Evolutionary conservation across 805 yeast genomes (phyloP), one percentile per base, ranked within the genome.

Genomic region (Ogataea trehalophila): DNA sequence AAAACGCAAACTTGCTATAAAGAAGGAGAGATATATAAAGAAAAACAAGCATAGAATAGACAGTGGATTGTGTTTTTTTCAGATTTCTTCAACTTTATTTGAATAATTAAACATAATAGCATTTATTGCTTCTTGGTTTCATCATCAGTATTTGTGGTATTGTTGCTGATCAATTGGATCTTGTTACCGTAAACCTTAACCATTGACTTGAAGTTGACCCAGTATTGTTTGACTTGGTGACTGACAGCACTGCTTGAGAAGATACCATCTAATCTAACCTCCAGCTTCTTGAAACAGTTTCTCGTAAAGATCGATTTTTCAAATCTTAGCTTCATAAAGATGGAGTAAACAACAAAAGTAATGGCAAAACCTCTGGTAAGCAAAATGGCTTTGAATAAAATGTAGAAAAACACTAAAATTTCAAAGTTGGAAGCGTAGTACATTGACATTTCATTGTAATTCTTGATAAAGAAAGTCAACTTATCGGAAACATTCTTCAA

Each of bases 221-320:
- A 82, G 45, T 52, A 61, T 44, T 69, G 65, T 63, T 76, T 80
- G 44, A 72, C 67, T 5, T 57, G 55, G 13, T 77, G 75, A 16
- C 85, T 83, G 17, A 80, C 69, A n/a, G 70, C 57, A 39, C 83
- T 77, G 58, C 71, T 71, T 46, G 79, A 76, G 37, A 81, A 68
- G 16, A 81, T 48, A 17, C 83, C 80, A 62, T 84, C 68, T 16
- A 78, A 55, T 55, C 83, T 73, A 42, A 85, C 82, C 66, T 87
- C 95, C 71, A 84, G 71, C 44, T 75, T 71, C 69, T 85, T 81
- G 62, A 88, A 72, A 33, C 80, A 45, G 18, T 55, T 57, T 67
- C 87, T 83, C 47, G 89, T 84, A 70, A 81, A 82, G 31, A 79
- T 71, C 3, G 94, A 85, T 55, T 80, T 81, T 62, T 88, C 95